These are phyloP conservation scores for Colletotrichum orchidophilum DNA, from an alignment of 2,329 filamentous ascomycete species.

Conservation along the genomic window DNA sequence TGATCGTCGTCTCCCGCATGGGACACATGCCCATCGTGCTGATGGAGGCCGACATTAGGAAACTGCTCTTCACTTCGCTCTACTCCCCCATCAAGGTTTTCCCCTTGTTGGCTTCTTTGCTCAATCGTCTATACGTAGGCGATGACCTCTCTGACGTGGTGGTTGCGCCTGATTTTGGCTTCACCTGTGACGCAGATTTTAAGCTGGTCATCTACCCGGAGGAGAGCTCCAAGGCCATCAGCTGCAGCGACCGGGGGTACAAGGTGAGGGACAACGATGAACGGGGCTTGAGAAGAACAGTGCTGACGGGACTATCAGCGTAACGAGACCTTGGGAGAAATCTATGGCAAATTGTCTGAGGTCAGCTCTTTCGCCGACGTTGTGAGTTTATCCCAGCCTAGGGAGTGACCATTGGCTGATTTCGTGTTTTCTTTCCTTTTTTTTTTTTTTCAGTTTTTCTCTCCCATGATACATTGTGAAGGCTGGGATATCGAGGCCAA, in stretches of 20 bases:
- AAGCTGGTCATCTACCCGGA: constrained; percentile 15
- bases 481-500: constrained; percentile 46
- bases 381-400: constrained; percentile 36
- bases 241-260: constrained; percentile 45
- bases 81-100: constrained; percentile 46
- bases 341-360: constrained; percentile 42
- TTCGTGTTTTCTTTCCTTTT: constrained; percentile 29
- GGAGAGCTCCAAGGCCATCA: constrained; percentile 35
- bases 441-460: constrained; percentile 40
- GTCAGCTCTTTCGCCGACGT: constrained; percentile 48
- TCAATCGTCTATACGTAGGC: constrained; percentile 43
- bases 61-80: constrained; percentile 45
- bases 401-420: background rate
- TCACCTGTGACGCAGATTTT: constrained; percentile 22
- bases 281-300: no score
- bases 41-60: constrained; percentile 48
- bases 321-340: constrained; percentile 42
- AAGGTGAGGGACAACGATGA: constrained; percentile 26
- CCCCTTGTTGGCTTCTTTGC: constrained; percentile 44
- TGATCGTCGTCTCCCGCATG: constrained; percentile 41
- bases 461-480: constrained; percentile 44
- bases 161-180: constrained; percentile 25
- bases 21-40: constrained; percentile 47
- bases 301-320: constrained; percentile 34
- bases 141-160: constrained; percentile 25